A percentile compares a stretch with the other conserved stretches of the same genome.
Evolutionary conservation across 208 protist genomes (phyloP).

Genomic region (Trichomonas vaginalis): DNA sequence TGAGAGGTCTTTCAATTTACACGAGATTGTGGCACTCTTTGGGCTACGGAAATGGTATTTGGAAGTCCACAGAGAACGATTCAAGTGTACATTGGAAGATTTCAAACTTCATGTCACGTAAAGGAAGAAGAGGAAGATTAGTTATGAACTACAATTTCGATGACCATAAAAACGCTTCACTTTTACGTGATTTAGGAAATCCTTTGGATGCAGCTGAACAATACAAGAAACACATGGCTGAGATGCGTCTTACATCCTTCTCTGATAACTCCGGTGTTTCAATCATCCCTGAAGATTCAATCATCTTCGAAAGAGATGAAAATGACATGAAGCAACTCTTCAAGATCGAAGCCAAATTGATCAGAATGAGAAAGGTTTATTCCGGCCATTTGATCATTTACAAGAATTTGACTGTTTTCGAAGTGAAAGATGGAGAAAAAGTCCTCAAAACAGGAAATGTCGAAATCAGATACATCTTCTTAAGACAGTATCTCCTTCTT

Average conservation of each 20-base stretch:
- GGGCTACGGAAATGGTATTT: background rate
- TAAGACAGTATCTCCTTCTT: background rate
- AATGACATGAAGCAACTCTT: background rate
- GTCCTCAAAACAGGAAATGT: background rate
- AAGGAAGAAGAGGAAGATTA: background rate
- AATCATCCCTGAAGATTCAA: background rate
- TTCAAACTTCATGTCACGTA: background rate
- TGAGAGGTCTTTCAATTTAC: background rate
- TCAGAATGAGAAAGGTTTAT: background rate
- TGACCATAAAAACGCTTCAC: constrained; percentile 5
- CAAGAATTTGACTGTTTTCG: background rate
- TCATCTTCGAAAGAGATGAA: background rate
- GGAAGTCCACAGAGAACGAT: background rate
- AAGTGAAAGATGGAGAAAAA: background rate
- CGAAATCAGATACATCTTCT: background rate
- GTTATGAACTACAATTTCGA: background rate
- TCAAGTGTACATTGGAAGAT: background rate
- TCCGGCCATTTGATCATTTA: background rate
- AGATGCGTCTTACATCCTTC: background rate
- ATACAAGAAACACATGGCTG: background rate
- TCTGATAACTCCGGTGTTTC: background rate
- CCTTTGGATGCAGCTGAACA: background rate
- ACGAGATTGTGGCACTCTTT: background rate
- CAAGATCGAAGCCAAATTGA: background rate
- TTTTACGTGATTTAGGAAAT: background rate